These are phyloP conservation scores for Hyaloperonospora brassicae DNA, from an alignment of 352 stramenopile genomes.

Conservation along the genomic window DNA sequence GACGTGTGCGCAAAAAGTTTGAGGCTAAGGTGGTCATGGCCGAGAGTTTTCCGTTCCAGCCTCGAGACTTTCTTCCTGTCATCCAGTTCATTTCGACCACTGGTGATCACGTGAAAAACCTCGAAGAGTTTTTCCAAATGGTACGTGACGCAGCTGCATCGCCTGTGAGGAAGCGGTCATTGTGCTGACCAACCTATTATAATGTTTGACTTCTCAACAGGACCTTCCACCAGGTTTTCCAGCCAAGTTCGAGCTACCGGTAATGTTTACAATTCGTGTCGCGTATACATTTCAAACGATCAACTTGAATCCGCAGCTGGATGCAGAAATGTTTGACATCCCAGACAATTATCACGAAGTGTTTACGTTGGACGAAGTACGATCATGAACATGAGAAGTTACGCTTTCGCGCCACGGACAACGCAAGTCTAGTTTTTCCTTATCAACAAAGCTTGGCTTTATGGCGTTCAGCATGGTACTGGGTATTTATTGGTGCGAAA, in stretches of 20 bases:
- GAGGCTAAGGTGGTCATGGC: constrained; percentile 75
- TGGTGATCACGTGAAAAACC: constrained; percentile 64
- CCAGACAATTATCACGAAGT: constrained; percentile 47
- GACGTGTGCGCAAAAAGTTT: constrained; percentile 52
- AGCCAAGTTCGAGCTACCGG: constrained; percentile 74
- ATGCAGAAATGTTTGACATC: constrained; percentile 48
- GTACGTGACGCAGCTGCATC: constrained; percentile 22
- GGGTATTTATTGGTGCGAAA: too few relatives aligned
- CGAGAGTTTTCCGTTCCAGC: constrained; percentile 63
- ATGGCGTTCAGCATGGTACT: too few relatives aligned
- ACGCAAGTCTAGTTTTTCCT: too few relatives aligned
- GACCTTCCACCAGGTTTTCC: constrained; percentile 76
- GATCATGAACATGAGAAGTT: constrained; percentile 19
- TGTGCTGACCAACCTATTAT: constrained; percentile 6
- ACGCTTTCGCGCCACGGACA: too few relatives aligned
- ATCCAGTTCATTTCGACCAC: constrained; percentile 75
- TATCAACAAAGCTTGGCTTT: too few relatives aligned
- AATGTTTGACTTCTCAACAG: constrained; percentile 17
- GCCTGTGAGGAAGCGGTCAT: not conserved
- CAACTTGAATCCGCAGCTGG: constrained; percentile 39
- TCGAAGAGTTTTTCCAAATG: constrained; percentile 82
- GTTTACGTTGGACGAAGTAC: constrained; percentile 47
- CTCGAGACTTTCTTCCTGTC: constrained; percentile 62
- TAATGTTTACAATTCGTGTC: constrained; percentile 75
- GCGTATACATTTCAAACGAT: constrained; percentile 79